Conservation (phyloP, 768 basidiomycete species). For the Leccinellum albellum region DNA sequence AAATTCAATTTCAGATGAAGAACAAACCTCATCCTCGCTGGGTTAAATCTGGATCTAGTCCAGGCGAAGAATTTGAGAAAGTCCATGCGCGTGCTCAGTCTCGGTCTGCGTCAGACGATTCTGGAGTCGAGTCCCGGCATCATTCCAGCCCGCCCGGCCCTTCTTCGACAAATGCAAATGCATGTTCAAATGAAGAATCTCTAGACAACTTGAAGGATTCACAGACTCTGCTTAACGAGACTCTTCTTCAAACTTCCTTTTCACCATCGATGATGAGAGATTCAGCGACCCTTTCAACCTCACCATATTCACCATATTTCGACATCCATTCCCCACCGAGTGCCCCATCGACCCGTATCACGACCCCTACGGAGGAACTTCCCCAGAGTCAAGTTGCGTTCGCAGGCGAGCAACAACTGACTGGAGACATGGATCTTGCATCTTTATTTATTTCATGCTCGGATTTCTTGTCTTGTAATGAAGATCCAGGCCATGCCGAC, state of each 20-base stretch:
- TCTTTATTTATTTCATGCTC: slow-evolving; percentile 40
- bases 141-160: slow-evolving; percentile 3
- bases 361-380: slow-evolving; percentile 47
- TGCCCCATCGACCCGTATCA: slow-evolving; percentile 32
- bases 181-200: slow-evolving; percentile 4
- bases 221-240: slow-evolving; percentile 1
- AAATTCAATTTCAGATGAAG: slow-evolving; percentile 46
- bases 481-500: slow-evolving; percentile 10
- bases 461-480: slow-evolving; percentile 16
- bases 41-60: slow-evolving; percentile 32
- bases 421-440: slow-evolving; percentile 40
- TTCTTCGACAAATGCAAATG: slow-evolving; percentile 1
- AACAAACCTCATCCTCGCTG: slow-evolving; percentile 71
- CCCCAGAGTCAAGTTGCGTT: slow-evolving; percentile 30
- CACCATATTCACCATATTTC: slow-evolving; percentile 16
- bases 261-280: slow-evolving; percentile 31
- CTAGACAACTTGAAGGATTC: slow-evolving; percentile 2
- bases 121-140: slow-evolving; percentile 1
- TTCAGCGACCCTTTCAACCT: slow-evolving; percentile 16
- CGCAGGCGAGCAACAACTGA: slow-evolving; percentile 22
- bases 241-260: slow-evolving; percentile 27
- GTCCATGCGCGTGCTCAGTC: slow-evolving; percentile 21
- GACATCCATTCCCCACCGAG: slow-evolving; percentile 24
- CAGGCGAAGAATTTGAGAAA: slow-evolving; percentile 26
- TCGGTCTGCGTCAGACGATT: slow-evolving; percentile 13